Conservation (phyloP, 1,139 yeast species). For the Geotrichum macrosporum region DNA sequence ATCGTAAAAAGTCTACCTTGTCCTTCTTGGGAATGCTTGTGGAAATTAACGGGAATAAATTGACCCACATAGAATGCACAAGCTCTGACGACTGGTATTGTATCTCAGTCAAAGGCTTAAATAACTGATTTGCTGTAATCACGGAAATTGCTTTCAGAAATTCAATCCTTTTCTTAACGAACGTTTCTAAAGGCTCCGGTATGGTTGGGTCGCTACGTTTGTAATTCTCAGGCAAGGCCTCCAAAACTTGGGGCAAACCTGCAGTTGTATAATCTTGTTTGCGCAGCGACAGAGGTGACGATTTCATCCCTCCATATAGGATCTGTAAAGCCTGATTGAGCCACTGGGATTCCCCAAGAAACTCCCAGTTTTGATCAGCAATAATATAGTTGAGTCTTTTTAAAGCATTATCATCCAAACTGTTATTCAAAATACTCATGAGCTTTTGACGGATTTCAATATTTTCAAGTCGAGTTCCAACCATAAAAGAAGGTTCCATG, state of each 20-base stretch:
- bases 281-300: conserved; percentile 45
- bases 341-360: conserved; percentile 90
- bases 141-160: conserved; percentile 48
- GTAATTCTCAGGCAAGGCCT: conserved; percentile 32
- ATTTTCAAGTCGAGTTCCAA: conserved; percentile 84
- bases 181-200: conserved; percentile 32
- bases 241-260: conserved; percentile 48
- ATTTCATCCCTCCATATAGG: conserved; percentile 71
- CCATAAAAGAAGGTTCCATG: conserved; percentile 94
- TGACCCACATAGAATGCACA: conserved; percentile 80
- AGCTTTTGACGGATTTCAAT: conserved; percentile 69
- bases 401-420: conserved; percentile 73
- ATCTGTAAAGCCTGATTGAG: conserved; percentile 87
- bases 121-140: conserved; percentile 55
- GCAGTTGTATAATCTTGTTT: conserved; percentile 54
- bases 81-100: conserved; percentile 79
- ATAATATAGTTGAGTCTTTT: conserved; percentile 81
- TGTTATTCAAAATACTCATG: conserved; percentile 73
- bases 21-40: conserved; percentile 71
- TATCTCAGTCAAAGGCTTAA: conserved; percentile 71
- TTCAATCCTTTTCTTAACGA: conserved; percentile 49
- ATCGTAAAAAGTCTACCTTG: conserved; percentile 74
- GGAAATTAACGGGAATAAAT: conserved; percentile 77
- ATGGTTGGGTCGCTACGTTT: conserved; percentile 26
- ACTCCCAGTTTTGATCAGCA: conserved; percentile 96